Percentiles rank a stretch among this genome's conserved stretches.
These are phyloP conservation scores for Lodderomyces theae DNA, from an alignment of 1,139 yeast species.

Conservation along the genomic window DNA sequence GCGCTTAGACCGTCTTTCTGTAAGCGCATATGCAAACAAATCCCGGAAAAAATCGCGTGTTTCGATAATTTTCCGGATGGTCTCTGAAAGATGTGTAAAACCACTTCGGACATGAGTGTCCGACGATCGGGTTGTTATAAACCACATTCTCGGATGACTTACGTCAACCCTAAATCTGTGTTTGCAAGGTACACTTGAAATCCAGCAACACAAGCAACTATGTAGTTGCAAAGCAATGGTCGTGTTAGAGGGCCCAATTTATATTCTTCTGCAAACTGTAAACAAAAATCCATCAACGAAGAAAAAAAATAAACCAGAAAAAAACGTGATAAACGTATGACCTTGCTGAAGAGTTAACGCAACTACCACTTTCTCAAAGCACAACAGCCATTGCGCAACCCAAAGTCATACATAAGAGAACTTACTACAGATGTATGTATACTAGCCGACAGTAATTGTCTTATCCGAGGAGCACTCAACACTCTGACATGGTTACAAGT, in stretches of 20 bases:
- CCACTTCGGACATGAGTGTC: neutral
- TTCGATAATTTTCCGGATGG: neutral
- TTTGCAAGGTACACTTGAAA: no score
- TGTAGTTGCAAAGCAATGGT: neutral
- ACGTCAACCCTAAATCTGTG: no score
- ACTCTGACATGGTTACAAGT: neutral
- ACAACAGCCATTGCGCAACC: no score
- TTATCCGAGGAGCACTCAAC: neutral
- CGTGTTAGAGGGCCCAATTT: neutral
- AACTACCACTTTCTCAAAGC: constrained; percentile 1
- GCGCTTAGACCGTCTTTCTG: neutral
- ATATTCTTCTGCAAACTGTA: constrained; percentile 1
- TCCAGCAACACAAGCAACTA: no score
- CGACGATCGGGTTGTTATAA: neutral
- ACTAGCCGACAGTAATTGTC: neutral
- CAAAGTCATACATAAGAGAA: neutral
- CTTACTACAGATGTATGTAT: neutral
- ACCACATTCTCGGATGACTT: no score
- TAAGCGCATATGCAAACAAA: constrained; percentile 9
- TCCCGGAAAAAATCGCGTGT: constrained; percentile 2
- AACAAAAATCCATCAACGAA: constrained; percentile 1
- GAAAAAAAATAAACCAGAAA: neutral
- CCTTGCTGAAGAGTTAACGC: constrained; percentile 2
- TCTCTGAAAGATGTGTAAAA: neutral
- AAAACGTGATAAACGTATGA: constrained; percentile 7